These are phyloP conservation scores for Talaromyces sp. DNA, from an alignment of 2,329 filamentous ascomycete genomes.

Conservation along the genomic window DNA sequence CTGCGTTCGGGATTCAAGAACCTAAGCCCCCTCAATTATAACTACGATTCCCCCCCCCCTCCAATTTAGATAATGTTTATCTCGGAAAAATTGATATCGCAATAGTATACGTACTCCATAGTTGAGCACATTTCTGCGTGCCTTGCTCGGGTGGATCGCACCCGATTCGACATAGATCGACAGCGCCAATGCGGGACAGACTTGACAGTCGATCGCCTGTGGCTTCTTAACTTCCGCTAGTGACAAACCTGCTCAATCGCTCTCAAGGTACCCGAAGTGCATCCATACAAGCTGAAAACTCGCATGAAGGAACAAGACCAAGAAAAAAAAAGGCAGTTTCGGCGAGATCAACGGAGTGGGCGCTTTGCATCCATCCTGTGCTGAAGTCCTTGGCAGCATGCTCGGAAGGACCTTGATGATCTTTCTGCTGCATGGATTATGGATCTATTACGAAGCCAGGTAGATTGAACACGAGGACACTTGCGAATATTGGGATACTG, in stretches of 20 bases:
- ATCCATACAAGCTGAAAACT: neutral
- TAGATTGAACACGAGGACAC: neutral
- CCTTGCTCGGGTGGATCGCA: constrained; percentile 5
- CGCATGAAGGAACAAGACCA: too few species aligned
- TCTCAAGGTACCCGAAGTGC: constrained; percentile 29
- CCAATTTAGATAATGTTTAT: neutral
- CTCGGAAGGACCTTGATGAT: neutral
- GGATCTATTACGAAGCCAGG: too few species aligned
- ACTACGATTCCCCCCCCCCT: neutral
- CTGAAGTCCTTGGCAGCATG: too few species aligned
- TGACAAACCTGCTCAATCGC: constrained; percentile 33
- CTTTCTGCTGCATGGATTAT: neutral
- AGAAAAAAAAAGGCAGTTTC: neutral
- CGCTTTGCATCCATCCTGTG: too few species aligned
- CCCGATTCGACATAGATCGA: constrained; percentile 14
- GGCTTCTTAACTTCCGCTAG: neutral
- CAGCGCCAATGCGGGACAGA: constrained; percentile 7
- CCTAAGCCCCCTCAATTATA: neutral
- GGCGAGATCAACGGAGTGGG: too few species aligned
- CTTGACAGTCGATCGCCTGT: constrained; percentile 23
- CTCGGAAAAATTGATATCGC: neutral
- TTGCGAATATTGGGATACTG: neutral
- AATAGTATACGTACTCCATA: neutral
- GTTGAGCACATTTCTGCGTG: constrained; percentile 9
- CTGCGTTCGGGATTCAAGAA: neutral